Base-by-base conservation (phyloP, 2,329 filamentous ascomycete genomes). In the Neodidymelliopsis sp. region DNA sequence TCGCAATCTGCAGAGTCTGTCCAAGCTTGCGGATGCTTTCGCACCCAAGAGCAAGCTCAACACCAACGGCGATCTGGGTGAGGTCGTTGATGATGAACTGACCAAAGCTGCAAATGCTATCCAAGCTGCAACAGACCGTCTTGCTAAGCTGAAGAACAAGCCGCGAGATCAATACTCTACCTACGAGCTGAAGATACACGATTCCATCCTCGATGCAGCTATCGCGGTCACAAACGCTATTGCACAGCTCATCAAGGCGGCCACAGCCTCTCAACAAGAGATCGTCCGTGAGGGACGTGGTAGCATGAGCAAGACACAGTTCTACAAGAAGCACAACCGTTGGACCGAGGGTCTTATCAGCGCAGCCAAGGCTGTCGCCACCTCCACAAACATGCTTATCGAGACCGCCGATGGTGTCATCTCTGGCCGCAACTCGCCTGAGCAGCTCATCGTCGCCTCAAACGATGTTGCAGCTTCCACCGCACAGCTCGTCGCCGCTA, bases 281-380 rank as follows among this genome's bases (percentile, higher is more conserved):
- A 99, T 99, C 68, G 94, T 99, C 31, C 87, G 91, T 58, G 91
- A 96, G 56, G 94, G 94, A 6, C 87, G 90, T 15, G 94, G 94
- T 25, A 89, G 87, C 19, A 90, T 90, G 40, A 95, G 91, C 33
- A 84, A 87, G 49, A 95, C 92, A 2, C 91, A 92, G 18, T 99
- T 99, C 75, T 99, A 99, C 86, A 97, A 97, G 83, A 97, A 97
- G 81, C 97, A 99, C 83, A 99, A 97, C 77, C 85, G 94, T 41
- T 99, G 94, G 94, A 99, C 94, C 0, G 94, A 99, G 70, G 94
- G 94, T 36, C 85, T 99, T 53, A 97, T 99, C 70, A 96, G 91
- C 27, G 94, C 94, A 0, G 93, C 94, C 57, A 99, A 99, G 77
- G 94, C 94, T 1, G 94, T 99, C 13, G 94, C 94, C 3, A 83